phyloP scores from a whole-genome alignment of 1,139 yeast genomes.

The Taiozyma onychis region DNA sequence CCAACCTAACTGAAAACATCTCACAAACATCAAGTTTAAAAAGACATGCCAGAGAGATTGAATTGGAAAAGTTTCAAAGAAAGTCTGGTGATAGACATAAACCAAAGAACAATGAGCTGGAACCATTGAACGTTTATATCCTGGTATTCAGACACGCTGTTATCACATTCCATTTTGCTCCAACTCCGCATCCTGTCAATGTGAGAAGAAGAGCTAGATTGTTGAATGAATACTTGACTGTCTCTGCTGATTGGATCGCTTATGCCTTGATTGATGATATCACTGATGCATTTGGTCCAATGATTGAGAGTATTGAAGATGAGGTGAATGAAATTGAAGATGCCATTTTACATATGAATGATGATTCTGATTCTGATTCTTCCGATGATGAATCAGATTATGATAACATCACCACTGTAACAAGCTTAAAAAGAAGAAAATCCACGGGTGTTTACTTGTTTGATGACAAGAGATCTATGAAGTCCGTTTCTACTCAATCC shows the following conservation, averaged over 20 bases:
- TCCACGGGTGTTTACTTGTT: slow-evolving; percentile 1
- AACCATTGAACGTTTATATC: slow-evolving; percentile 89
- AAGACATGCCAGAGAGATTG: slow-evolving; percentile 28
- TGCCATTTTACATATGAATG: slow-evolving; percentile 81
- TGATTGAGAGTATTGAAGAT: slow-evolving; percentile 88
- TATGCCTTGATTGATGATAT: slow-evolving; percentile 96
- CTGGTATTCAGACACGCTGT: slow-evolving; percentile 90
- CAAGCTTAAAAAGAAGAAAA: slow-evolving; percentile 6
- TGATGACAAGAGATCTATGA: slow-evolving; percentile 20
- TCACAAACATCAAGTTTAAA: slow-evolving; percentile 21
- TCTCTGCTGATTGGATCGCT: slow-evolving; percentile 94
- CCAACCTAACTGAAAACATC: slow-evolving; percentile 6
- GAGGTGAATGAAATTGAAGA: slow-evolving; percentile 93
- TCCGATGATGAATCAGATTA: slow-evolving; percentile 21
- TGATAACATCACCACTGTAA: background rate
- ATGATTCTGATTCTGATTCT: slow-evolving; percentile 22
- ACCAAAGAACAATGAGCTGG: slow-evolving; percentile 68
- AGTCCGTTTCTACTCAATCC: slow-evolving; percentile 28
- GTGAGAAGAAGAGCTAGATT: slow-evolving; percentile 90
- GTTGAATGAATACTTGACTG: slow-evolving; percentile 80
- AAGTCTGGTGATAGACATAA: slow-evolving; percentile 38
- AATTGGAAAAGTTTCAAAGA: slow-evolving; percentile 30
- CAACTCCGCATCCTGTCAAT: slow-evolving; percentile 94
- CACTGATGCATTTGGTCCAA: slow-evolving; percentile 95
- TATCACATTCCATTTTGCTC: slow-evolving; percentile 86